These are phyloP conservation scores for Mycogone perniciosa DNA, from an alignment of 2,329 filamentous ascomycete genomes.

Conservation along the genomic window DNA sequence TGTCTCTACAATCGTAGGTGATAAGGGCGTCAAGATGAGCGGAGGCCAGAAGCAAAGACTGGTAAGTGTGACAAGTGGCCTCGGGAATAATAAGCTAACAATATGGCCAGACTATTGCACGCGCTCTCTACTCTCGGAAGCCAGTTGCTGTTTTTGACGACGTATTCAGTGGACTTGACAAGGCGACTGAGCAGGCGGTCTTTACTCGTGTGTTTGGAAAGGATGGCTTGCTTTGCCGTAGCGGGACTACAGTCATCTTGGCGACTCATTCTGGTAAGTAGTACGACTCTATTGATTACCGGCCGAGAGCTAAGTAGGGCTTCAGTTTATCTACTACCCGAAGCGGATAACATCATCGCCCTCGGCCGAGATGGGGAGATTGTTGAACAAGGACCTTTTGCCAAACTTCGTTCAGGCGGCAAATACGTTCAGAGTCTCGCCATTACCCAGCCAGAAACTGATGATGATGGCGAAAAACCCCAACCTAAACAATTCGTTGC, in stretches of 20 bases:
- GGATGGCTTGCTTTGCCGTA: constrained; percentile 28
- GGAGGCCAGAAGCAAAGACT: constrained; percentile 31
- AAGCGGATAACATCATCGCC: constrained; percentile 39
- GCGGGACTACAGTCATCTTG: constrained; percentile 25
- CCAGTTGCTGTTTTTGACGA: constrained; percentile 33
- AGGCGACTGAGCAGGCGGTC: constrained; percentile 35
- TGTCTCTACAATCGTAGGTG: constrained; percentile 23
- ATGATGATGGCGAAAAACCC: constrained; percentile 7
- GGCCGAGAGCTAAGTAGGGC: background rate
- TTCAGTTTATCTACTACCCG: constrained; percentile 28
- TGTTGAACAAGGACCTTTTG: constrained; percentile 35
- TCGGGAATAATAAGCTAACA: background rate
- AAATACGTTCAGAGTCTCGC: constrained; percentile 33
- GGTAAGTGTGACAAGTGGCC: constrained; percentile 15
- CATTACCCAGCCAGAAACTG: constrained; percentile 20
- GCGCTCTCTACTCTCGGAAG: constrained; percentile 28
- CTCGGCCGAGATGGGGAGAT: constrained; percentile 34
- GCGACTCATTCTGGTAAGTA: constrained; percentile 29
- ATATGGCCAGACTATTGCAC: constrained; percentile 24
- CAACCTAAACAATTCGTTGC: background rate
- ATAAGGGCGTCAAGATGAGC: constrained; percentile 28
- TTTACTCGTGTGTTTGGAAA: constrained; percentile 33
- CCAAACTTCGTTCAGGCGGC: constrained; percentile 28
- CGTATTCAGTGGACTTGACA: constrained; percentile 35
- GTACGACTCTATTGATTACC: background rate